Conservation (phyloP, 768 basidiomycete species). For the Boletus sp. region DNA sequence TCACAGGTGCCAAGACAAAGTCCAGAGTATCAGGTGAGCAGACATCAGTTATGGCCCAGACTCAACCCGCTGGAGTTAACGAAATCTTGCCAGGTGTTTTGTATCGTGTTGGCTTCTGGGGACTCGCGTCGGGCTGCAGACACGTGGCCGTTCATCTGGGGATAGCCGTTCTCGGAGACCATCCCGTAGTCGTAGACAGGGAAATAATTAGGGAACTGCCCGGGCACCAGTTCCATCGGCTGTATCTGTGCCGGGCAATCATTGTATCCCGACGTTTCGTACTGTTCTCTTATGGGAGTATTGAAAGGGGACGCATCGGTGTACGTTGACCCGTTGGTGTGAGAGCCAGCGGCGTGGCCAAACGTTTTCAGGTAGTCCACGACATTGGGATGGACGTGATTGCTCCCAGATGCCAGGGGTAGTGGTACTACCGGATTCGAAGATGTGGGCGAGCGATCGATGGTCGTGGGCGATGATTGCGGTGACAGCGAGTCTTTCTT, state of each 20-base stretch:
- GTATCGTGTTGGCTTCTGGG: constrained; percentile 56
- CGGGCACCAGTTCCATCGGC: constrained; percentile 31
- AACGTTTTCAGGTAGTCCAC: constrained; percentile 70
- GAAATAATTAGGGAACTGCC: constrained; percentile 65
- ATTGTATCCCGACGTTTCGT: constrained; percentile 20
- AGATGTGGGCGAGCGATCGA: constrained; percentile 68
- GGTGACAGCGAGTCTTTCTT: constrained; percentile 59
- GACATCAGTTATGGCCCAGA: constrained; percentile 13
- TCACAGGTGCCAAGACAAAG: constrained; percentile 9
- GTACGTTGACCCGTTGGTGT: constrained; percentile 23
- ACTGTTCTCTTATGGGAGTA: constrained; percentile 26
- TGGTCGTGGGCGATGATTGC: constrained; percentile 35
- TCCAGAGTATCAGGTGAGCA: not conserved
- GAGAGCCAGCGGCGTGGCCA: constrained; percentile 25
- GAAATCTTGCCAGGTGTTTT: constrained; percentile 63
- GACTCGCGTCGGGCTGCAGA: constrained; percentile 38
- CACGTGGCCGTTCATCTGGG: constrained; percentile 40
- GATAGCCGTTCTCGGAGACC: constrained; percentile 27
- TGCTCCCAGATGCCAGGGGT: constrained; percentile 51
- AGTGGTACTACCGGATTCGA: constrained; percentile 71
- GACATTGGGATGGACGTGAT: constrained; percentile 58
- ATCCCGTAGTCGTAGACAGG: constrained; percentile 69
- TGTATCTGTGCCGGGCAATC: constrained; percentile 25
- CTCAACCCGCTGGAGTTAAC: constrained; percentile 35
- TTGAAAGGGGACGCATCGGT: constrained; percentile 22